A percentile compares a stretch with the other conserved stretches of the same genome.
phyloP scores from a whole-genome alignment of 305 asterid species.

The Plantago coronopus region DNA sequence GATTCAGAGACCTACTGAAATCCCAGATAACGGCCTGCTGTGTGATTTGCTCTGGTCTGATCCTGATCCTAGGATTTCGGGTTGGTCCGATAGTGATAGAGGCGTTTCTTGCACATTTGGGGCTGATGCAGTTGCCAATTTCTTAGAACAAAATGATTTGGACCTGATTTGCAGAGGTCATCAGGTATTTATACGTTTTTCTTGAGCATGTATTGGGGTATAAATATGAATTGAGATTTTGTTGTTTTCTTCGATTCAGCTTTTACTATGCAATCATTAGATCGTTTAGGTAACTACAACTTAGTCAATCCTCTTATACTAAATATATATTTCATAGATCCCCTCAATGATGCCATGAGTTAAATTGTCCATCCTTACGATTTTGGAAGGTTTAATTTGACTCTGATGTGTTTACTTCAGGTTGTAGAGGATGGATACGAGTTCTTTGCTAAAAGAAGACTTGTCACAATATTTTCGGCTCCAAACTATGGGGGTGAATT shows the following conservation, averaged over 20 bases:
- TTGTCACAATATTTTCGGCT: conserved; percentile 79
- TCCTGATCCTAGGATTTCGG: conserved; percentile 53
- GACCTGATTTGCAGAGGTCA: conserved; percentile 89
- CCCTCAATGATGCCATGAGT: too few species aligned
- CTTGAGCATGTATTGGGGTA: background rate
- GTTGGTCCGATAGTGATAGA: conserved; percentile 83
- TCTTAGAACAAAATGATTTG: conserved; percentile 57
- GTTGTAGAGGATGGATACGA: conserved; percentile 94
- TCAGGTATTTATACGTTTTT: conserved; percentile 49
- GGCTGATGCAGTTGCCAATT: conserved; percentile 60
- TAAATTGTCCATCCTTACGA: too few species aligned
- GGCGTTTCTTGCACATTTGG: conserved; percentile 87
- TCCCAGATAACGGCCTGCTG: conserved; percentile 70
- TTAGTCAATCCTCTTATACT: too few species aligned
- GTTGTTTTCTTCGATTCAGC: background rate
- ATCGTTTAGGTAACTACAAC: too few species aligned
- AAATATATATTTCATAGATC: too few species aligned
- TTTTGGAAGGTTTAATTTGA: too few species aligned
- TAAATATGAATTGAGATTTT: background rate
- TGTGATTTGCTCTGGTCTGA: conserved; percentile 92
- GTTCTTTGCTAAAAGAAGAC: conserved; percentile 71
- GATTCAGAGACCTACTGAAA: conserved; percentile 59
- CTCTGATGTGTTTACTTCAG: conserved; percentile 28
- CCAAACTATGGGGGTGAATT: conserved; percentile 90
- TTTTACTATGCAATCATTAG: too few species aligned